Evolutionary conservation across 257 asterid genomes (phyloP), one percentile per base, ranked within the genome.

Genomic region (Ligustrum vulgare): DNA sequence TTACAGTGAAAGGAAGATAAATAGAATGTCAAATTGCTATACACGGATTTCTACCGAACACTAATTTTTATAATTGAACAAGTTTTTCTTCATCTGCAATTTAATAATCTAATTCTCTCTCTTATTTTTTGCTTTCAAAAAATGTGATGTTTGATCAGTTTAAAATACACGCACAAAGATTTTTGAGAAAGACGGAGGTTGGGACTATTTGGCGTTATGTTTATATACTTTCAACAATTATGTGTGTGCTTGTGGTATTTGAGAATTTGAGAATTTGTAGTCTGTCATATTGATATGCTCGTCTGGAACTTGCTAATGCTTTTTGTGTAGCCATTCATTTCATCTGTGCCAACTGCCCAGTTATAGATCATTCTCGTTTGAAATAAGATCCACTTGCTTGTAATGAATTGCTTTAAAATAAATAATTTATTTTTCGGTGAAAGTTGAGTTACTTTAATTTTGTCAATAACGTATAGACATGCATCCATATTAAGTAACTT

Each of bases 311-410:
- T 20, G 37, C 20, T 9, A 39, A 13, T 67, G 33, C 36, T 23
- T 6, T 66, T 28, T 65, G n/a, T 23, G 28, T 54, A 51, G 70
- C 9, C 65, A 71, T 70, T 22, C 67, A 66, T 49, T 32, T 71
- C 22, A 39, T 5, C 34, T 25, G 10, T 58, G 75, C n/a, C n/a
- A n/a, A n/a, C n/a, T n/a, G n/a, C 69, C 60, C 66, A 69, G 75
- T 54, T 72, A 35, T 79, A 77, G 49, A 25, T 76, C 12, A 12
- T 77, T 51, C 8, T n/a, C n/a, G n/a, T n/a, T n/a, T n/a, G n/a
- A n/a, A n/a, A n/a, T n/a, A n/a, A n/a, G n/a, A n/a, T n/a, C n/a
- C n/a, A n/a, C n/a, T n/a, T n/a, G n/a, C n/a, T n/a, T n/a, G n/a
- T n/a, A n/a, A n/a, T n/a, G n/a, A n/a, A n/a, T n/a, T n/a, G n/a